Base-by-base conservation (phyloP, 495 filamentous ascomycete genomes). In the Amphirosellinia nigrospora region DNA sequence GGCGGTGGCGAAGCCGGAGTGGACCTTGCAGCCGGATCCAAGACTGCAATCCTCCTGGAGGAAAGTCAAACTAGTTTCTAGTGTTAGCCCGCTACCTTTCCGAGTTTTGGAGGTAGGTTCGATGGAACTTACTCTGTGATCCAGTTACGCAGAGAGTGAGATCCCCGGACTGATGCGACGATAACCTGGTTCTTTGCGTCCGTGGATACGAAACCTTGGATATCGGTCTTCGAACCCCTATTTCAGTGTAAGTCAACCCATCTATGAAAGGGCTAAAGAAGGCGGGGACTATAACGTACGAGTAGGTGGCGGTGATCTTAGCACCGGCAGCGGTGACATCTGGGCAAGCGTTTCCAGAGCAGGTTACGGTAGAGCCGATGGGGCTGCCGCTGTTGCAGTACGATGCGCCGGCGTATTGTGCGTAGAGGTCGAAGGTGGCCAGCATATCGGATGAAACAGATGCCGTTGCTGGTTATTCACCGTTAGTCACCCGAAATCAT, bases 121-220 rank as follows among this genome's bases (percentile, higher is more conserved):
- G 34, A 10, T 15, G 41, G 82, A 70, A 86, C 83, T 72, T 86
- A 78, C 76, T 95, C 86, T 28, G 88, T 82, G 62, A 94, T 81
- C 86, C 86, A 94, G 78, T 90, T 94, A 38, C 82, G 81, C 53
- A 91, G 30, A 23, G 87, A 88, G 16, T 82, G 72, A 32, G 86
- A 86, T 69, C 93, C 93, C 36, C 90, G 87, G 82, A 94, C 90
- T 19, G 90, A 85, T 50, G 93, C 78, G 39, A 94, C 85, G 55
- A 94, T 89, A 16, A 87, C 71, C 26, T 82, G 68, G 72, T 87
- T 89, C 34, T 86, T 89, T 28, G 78, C 75, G 79, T 96, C 93
- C 26, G 83, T 79, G 15, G 89, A 89, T n/a, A 94, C 78, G 73
- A 89, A 92, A 41, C 93, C 93, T 15, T 89, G 84, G 16, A 87